Evolutionary conservation across 306 rosid genomes (phyloP).

Genomic region (Lupinus albus): DNA sequence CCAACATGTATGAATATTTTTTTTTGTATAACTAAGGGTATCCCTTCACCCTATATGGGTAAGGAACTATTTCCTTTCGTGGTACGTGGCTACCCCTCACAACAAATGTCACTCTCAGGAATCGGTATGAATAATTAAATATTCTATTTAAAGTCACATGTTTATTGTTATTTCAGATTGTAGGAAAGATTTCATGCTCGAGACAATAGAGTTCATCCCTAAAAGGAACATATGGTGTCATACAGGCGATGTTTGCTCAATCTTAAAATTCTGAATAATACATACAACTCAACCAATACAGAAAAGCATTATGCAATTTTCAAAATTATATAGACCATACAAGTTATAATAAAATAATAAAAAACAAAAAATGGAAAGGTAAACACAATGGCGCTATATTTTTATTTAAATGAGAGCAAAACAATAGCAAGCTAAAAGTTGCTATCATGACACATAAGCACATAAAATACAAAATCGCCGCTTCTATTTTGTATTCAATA

Average conservation of each 20-base stretch:
- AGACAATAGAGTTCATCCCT: not conserved
- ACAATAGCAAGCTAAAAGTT: slow-evolving; percentile 22
- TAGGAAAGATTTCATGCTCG: not conserved
- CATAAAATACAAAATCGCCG: slow-evolving; percentile 7
- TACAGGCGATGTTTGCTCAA: slow-evolving; percentile 17
- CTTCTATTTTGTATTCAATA: slow-evolving; percentile 13
- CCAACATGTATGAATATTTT: not conserved
- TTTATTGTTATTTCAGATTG: not conserved
- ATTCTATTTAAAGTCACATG: not conserved
- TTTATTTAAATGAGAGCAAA: slow-evolving; percentile 17
- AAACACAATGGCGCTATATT: not conserved
- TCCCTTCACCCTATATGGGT: too few relatives aligned
- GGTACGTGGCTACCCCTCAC: too few relatives aligned
- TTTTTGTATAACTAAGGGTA: too few relatives aligned
- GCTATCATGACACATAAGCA: slow-evolving; percentile 3
- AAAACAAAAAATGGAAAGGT: too few relatives aligned
- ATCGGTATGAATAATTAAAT: too few relatives aligned
- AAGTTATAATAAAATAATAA: too few relatives aligned
- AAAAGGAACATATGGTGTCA: slow-evolving; percentile 1
- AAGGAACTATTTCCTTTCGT: too few relatives aligned
- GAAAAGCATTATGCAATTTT: not conserved
- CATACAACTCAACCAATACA: not conserved
- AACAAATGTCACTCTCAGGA: too few relatives aligned
- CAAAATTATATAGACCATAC: not conserved
- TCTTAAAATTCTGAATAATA: not conserved